Evolutionary conservation across 192 early-diverging fungal species (phyloP), one percentile per base, ranked within the genome.

Genomic region (Coemansia sp.): DNA sequence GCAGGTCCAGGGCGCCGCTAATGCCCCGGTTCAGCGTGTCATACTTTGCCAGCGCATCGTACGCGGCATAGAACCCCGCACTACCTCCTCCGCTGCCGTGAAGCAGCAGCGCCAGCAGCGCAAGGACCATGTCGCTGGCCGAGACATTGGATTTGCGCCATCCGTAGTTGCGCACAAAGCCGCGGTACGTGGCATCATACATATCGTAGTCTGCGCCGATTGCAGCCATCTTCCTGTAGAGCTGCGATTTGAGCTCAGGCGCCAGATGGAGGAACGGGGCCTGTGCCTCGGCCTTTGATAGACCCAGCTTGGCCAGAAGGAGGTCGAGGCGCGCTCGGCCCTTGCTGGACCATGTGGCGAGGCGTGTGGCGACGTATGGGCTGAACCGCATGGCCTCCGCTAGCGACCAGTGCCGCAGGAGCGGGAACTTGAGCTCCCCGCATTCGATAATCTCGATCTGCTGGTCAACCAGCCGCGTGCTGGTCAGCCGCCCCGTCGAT

Each of bases 361-460:
- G 73, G 58, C 88, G 89, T 22, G 89, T 86, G 4, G 88, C 91
- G 7, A 98, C 92, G 59, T 93, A 96, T 10, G 85, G 84, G 44
- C 92, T 94, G 71, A 89, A 89, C 55, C 86, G 89, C 92, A 98
- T 88, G 50, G 89, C 87, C 36, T 90, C 91, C 60, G 89, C 87
- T 4, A 98, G 78, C 42, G 86, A 94, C 96, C 96, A 98, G 63
- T 98, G 96, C 36, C 94, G 81, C 22, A 93, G 84, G 65, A 98
- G 80, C 82, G 91, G 84, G 36, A 98, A 87, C 40, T 87, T 77
- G 36, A 94, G 91, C 72, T 98, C 96, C n/a, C 89, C 85, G 2
- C 69, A 71, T 54, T 83, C 74, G 50, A 14, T 8, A 9, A 79
- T 71, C 6, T 36, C 66, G 29, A 33, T 50, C 3, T 27, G 64